Percentiles rank a stretch among this genome's conserved stretches.
These are phyloP conservation scores for Brassica cretica DNA, from an alignment of 345 rosid species.

Conservation along the genomic window DNA sequence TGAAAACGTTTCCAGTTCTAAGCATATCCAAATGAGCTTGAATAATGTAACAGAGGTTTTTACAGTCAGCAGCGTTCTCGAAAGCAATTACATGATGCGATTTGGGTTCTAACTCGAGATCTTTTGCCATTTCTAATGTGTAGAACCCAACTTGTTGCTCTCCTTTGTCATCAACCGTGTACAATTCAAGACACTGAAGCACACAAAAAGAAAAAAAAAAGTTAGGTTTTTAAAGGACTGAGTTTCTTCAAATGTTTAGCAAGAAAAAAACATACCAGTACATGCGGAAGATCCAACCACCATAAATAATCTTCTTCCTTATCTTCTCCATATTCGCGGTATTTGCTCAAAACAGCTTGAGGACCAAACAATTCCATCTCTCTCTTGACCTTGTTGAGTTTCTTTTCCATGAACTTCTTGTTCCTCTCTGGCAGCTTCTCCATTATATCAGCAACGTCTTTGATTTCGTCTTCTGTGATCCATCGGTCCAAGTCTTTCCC, in stretches of 20 bases:
- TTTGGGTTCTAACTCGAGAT: conserved; percentile 89
- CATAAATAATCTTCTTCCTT: conserved; percentile 82
- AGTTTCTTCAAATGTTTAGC: conserved; percentile 7
- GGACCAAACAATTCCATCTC: conserved; percentile 95
- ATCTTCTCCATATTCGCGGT: conserved; percentile 76
- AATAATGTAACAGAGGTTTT: conserved; percentile 71
- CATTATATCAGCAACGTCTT: conserved; percentile 81
- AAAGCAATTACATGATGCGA: conserved; percentile 83
- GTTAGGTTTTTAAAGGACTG: neutral
- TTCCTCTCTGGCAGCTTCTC: conserved; percentile 55
- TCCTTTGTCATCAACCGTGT: conserved; percentile 56
- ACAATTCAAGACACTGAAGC: conserved; percentile 79
- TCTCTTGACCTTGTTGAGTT: conserved; percentile 72
- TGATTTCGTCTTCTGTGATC: conserved; percentile 87
- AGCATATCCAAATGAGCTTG: conserved; percentile 89
- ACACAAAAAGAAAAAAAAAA: neutral
- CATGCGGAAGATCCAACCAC: conserved; percentile 96
- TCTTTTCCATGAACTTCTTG: conserved; percentile 72
- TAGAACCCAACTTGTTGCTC: conserved; percentile 77
- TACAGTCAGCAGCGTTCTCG: conserved; percentile 72
- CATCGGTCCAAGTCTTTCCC: conserved; percentile 92
- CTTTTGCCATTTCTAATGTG: conserved; percentile 85
- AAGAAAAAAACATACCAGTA: conserved; percentile 56
- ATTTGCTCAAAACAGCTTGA: conserved; percentile 90
- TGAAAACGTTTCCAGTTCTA: conserved; percentile 69